A percentile compares a stretch with the other conserved stretches of the same genome.
Evolutionary conservation across 257 asterid genomes (phyloP).

Genomic region (Solanum pimpinellifolium): DNA sequence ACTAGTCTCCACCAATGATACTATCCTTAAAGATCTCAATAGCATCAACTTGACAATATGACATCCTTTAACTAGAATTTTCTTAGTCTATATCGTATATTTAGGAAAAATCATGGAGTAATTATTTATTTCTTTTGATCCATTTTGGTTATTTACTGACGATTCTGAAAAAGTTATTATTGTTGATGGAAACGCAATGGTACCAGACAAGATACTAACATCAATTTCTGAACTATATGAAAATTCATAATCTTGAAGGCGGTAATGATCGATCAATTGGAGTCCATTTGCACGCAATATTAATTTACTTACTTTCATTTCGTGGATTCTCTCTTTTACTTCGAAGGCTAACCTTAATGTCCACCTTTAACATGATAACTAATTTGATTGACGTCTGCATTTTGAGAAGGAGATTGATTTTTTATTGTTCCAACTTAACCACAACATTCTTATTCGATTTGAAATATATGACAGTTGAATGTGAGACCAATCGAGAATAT

Average conservation of each 20-base stretch:
- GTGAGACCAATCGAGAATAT: slow-evolving; percentile 37
- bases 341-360: slow-evolving; percentile 14
- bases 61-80: slow-evolving; percentile 19
- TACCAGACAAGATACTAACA: slow-evolving; percentile 7
- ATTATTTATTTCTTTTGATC: slow-evolving; percentile 17
- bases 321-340: slow-evolving; percentile 40
- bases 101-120: slow-evolving; percentile 3
- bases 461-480: slow-evolving; percentile 11
- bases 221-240: slow-evolving; percentile 22
- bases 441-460: not conserved
- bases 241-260: slow-evolving; percentile 21
- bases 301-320: slow-evolving; percentile 8
- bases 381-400: slow-evolving; percentile 12
- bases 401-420: slow-evolving; percentile 25
- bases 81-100: slow-evolving; percentile 14
- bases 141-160: not conserved
- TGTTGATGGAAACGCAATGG: not conserved
- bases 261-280: slow-evolving; percentile 27
- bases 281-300: slow-evolving; percentile 20
- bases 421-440: not conserved
- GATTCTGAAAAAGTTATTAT: slow-evolving; percentile 10
- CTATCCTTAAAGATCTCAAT: slow-evolving; percentile 17
- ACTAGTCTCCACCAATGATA: slow-evolving; percentile 38
- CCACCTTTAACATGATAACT: slow-evolving; percentile 12
- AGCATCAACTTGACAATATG: not conserved